Conservation (phyloP, 2,329 filamentous ascomycete species). For the Sporothrix dimorphospora region DNA sequence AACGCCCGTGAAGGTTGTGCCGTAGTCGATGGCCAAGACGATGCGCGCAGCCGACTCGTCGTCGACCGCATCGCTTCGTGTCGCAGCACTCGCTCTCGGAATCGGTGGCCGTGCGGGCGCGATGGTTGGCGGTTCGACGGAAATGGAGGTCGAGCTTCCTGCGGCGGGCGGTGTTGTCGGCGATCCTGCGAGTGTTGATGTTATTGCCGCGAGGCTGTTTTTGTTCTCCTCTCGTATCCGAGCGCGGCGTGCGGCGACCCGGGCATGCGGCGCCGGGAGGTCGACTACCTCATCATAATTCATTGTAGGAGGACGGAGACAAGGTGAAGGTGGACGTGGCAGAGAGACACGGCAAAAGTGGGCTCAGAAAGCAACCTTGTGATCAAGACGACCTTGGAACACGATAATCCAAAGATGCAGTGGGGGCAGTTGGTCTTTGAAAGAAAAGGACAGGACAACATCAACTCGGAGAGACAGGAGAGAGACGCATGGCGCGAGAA, state of each 20-base stretch:
- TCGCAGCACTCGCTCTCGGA: background rate
- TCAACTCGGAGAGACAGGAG: background rate
- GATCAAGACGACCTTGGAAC: background rate
- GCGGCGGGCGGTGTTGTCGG: background rate
- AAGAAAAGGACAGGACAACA: background rate
- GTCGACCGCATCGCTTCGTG: background rate
- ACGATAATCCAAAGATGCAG: background rate
- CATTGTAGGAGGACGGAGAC: background rate
- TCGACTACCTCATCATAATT: slow-evolving; percentile 24
- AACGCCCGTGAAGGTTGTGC: slow-evolving; percentile 33
- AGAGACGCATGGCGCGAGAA: background rate
- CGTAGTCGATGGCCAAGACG: slow-evolving; percentile 33
- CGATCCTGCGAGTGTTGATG: background rate
- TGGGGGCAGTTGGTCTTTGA: background rate
- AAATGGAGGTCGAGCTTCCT: background rate
- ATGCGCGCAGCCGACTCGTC: slow-evolving; percentile 25
- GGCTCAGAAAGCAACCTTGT: background rate
- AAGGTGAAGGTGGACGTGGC: background rate
- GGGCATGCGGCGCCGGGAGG: slow-evolving; percentile 29
- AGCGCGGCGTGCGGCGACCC: slow-evolving; percentile 23
- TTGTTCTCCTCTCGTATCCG: slow-evolving; percentile 17
- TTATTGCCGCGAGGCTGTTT: background rate
- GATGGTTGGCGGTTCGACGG: background rate
- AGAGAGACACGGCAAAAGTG: background rate
- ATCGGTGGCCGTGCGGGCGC: background rate